Percentiles rank a stretch among this genome's conserved stretches.
These are phyloP conservation scores for Cystoderma amianthinum DNA, from an alignment of 768 basidiomycete genomes.

Conservation along the genomic window DNA sequence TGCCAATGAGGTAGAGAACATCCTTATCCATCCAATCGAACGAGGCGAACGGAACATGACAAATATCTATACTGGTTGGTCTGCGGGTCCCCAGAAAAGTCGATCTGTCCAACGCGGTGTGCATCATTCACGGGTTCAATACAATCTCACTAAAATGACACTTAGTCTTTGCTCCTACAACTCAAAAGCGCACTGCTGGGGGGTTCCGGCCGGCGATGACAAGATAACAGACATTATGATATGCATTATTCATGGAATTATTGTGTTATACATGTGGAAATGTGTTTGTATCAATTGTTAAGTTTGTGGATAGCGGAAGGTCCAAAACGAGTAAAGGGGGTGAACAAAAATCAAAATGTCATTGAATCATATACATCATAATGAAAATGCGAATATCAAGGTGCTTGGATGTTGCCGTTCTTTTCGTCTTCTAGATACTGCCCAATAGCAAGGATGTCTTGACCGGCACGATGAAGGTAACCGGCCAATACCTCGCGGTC, in stretches of 20 bases:
- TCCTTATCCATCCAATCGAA: constrained; percentile 32
- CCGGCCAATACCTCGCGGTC: constrained; percentile 59
- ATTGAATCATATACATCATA: neutral
- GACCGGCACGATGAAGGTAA: constrained; percentile 68
- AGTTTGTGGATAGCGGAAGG: neutral
- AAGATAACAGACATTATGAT: constrained; percentile 5
- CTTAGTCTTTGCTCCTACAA: constrained; percentile 37
- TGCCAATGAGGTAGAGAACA: constrained; percentile 65
- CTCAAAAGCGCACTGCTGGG: constrained; percentile 24
- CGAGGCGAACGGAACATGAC: neutral
- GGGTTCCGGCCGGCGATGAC: constrained; percentile 39
- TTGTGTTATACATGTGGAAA: neutral
- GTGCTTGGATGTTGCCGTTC: constrained; percentile 50
- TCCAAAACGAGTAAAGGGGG: neutral
- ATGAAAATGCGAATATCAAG: constrained; percentile 1
- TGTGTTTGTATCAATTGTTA: neutral
- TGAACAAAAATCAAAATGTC: constrained; percentile 4
- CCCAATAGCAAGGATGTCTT: constrained; percentile 81
- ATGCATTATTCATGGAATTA: constrained; percentile 7
- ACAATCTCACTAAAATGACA: neutral
- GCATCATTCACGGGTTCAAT: neutral
- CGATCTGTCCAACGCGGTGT: constrained; percentile 17
- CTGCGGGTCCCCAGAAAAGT: constrained; percentile 1
- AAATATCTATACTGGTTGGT: neutral
- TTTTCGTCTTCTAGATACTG: constrained; percentile 83